These are phyloP conservation scores for Paecilomyces fulvus DNA, from an alignment of 2,329 filamentous ascomycete genomes.

Conservation along the genomic window DNA sequence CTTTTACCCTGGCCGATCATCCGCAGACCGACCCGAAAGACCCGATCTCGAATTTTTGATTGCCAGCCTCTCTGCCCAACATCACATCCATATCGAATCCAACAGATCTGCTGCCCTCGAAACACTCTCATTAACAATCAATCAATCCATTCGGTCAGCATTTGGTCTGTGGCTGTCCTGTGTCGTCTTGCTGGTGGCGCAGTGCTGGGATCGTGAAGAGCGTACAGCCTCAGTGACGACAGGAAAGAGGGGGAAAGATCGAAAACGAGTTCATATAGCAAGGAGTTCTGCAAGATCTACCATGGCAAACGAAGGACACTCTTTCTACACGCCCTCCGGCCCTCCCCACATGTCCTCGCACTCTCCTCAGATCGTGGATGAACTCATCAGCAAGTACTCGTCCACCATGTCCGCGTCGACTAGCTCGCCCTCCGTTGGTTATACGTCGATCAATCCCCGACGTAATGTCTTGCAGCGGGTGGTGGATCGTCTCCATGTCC, in stretches of 20 bases:
- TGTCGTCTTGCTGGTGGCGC: neutral
- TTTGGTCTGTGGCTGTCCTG: neutral
- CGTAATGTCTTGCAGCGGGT: constrained; percentile 20
- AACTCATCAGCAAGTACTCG: constrained; percentile 25
- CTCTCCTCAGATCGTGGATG: constrained; percentile 22
- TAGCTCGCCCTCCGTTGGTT: constrained; percentile 2
- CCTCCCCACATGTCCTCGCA: constrained; percentile 21
- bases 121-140: neutral
- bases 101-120: neutral
- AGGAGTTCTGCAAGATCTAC: neutral
- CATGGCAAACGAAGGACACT: constrained; percentile 26
- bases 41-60: neutral
- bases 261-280: neutral
- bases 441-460: constrained; percentile 7
- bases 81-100: neutral
- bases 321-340: constrained; percentile 25
- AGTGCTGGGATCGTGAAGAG: constrained; percentile 1
- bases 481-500: constrained; percentile 27
- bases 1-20: neutral
- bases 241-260: neutral
- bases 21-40: neutral
- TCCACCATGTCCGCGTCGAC: constrained; percentile 16
- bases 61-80: neutral
- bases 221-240: neutral
- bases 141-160: neutral